phyloP scores from a whole-genome alignment of 176 grass and related monocot species.

The Echinochloa phyllopogon region DNA sequence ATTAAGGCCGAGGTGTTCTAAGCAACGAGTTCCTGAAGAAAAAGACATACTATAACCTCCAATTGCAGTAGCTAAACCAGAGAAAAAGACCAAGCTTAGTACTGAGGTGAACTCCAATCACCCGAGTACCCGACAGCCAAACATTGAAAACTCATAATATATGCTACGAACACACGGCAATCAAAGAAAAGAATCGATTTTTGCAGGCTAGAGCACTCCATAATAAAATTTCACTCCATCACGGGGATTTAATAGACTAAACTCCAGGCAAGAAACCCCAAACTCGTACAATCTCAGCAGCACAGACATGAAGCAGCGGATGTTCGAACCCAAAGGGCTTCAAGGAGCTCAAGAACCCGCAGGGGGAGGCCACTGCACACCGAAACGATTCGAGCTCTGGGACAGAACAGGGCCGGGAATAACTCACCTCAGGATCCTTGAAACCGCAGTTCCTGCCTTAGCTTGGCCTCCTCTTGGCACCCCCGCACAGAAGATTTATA shows the following conservation, averaged over 20 bases:
- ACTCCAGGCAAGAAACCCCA: constrained; percentile 34
- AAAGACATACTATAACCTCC: not conserved
- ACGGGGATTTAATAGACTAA: not conserved
- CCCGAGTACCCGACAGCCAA: constrained; percentile 21
- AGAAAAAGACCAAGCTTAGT: not conserved
- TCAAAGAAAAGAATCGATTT: not conserved
- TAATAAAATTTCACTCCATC: not conserved
- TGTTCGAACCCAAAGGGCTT: not conserved
- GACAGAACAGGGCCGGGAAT: not conserved
- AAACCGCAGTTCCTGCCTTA: constrained; percentile 34
- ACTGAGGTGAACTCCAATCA: constrained; percentile 16
- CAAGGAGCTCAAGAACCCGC: constrained; percentile 26
- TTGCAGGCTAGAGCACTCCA: not conserved
- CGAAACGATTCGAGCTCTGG: not conserved
- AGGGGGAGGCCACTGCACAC: not conserved
- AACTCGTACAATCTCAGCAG: constrained; percentile 1
- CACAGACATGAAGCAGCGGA: not conserved
- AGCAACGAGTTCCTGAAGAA: constrained; percentile 27
- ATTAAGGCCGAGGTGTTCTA: constrained; percentile 37
- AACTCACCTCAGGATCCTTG: constrained; percentile 46
- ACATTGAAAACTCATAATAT: not conserved
- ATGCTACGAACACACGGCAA: not conserved
- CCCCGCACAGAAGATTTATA: constrained; percentile 37
- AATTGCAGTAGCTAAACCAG: constrained; percentile 4
- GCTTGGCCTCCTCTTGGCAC: constrained; percentile 11